Conservation (phyloP, 2,329 filamentous ascomycete species). For the Lomentospora prolificans region DNA sequence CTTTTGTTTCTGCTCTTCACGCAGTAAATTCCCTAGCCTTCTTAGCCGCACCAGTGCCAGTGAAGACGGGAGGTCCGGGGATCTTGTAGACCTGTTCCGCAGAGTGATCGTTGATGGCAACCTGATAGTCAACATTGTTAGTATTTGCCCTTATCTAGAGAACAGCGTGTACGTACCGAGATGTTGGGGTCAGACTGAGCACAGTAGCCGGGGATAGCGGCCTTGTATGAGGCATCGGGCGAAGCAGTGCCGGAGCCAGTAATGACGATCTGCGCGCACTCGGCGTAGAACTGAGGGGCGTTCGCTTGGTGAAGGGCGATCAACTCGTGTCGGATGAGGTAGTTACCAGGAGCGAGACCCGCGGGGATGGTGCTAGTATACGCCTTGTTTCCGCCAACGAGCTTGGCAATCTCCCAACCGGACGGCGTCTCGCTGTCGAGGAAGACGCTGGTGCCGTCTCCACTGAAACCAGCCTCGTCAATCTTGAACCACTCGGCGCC, state of each 20-base stretch:
- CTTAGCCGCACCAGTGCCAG: conserved; percentile 10
- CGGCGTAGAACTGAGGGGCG: conserved; percentile 42
- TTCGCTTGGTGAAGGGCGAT: conserved; percentile 41
- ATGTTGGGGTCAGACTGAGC: conserved; percentile 41
- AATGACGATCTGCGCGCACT: conserved; percentile 51
- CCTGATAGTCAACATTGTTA: conserved; percentile 1
- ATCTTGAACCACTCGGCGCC: conserved; percentile 42
- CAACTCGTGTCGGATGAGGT: conserved; percentile 45
- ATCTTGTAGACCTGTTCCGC: conserved; percentile 13
- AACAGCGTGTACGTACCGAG: conserved; percentile 24
- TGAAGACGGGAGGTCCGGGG: conserved; percentile 13
- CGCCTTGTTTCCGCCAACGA: conserved; percentile 40
- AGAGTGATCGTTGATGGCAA: conserved; percentile 13
- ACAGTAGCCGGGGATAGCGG: conserved; percentile 26
- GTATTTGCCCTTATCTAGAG: neutral
- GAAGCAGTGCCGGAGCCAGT: conserved; percentile 31
- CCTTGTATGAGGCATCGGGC: conserved; percentile 26
- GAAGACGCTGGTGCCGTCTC: conserved; percentile 31
- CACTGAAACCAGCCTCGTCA: conserved; percentile 23
- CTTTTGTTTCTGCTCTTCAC: too few species aligned
- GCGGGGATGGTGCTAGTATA: conserved; percentile 36
- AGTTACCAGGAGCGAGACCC: conserved; percentile 37
- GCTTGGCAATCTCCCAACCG: conserved; percentile 29
- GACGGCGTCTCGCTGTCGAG: conserved; percentile 12
- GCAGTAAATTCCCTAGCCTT: conserved; percentile 11